phyloP scores from a whole-genome alignment of 345 rosid genomes.

The Citrus inodora region DNA sequence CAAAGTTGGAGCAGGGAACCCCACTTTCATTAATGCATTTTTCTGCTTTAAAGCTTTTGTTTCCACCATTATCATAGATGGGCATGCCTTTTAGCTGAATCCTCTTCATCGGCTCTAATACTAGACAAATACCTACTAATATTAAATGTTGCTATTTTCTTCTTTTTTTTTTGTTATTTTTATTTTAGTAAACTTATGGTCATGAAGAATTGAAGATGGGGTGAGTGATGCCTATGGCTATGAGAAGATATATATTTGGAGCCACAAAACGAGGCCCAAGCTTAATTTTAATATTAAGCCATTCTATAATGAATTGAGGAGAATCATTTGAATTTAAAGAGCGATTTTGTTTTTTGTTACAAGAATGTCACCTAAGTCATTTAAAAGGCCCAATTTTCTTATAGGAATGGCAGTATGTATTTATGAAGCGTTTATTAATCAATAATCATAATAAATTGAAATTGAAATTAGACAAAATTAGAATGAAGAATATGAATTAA shows the following conservation, averaged over 20 bases:
- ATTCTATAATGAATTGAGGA: too few species aligned
- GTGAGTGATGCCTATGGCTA: not conserved
- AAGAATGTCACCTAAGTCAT: too few species aligned
- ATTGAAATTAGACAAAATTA: too few species aligned
- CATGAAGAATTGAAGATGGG: not conserved
- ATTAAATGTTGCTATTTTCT: constrained; percentile 12
- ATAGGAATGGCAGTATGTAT: not conserved
- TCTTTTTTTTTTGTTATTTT: not conserved
- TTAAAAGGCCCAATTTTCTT: not conserved
- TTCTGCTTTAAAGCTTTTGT: constrained; percentile 8
- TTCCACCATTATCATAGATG: constrained; percentile 3
- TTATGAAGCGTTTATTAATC: not conserved
- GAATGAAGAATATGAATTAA: accelerated
- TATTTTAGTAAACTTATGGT: not conserved
- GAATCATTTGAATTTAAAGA: too few species aligned
- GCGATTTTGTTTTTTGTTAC: too few species aligned
- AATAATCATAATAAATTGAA: too few species aligned
- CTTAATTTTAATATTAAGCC: too few species aligned
- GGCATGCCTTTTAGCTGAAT: constrained; percentile 4
- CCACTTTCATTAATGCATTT: constrained; percentile 14
- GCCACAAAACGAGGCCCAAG: not conserved
- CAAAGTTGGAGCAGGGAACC: constrained; percentile 12
- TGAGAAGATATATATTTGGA: not conserved
- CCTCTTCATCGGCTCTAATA: not conserved
- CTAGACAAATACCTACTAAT: constrained; percentile 19